Base-by-base conservation (phyloP, 129 eudicot species). In the Escallonia rubra region DNA sequence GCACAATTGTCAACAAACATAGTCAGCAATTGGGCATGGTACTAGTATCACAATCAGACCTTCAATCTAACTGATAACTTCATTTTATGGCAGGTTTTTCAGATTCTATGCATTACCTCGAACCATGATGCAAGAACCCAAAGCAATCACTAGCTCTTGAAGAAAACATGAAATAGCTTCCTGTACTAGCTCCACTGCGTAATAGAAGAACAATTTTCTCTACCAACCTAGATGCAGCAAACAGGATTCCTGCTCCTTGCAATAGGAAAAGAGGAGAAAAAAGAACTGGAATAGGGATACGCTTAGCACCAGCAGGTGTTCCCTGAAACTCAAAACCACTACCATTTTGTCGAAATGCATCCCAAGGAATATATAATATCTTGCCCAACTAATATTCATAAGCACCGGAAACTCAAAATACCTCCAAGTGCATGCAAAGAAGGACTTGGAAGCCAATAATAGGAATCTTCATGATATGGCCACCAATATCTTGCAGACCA, bases 391-490 rank as follows among this genome's bases (percentile, higher is more conserved):
- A 76, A 41, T 11, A 72, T 23, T 23, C 34, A 23, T 23, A 23
- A 23, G 34, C 48, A 57, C 57, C 58, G 64, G 13, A 63, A 74
- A 16, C 10, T 67, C 43, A 38, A 75, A 43, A 65, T 81, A 91
- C 97, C 96, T 88, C 96, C 64, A 92, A 83, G 55, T 59, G 82
- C 98, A 92, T 88, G 43, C 98, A 92, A 56, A 92, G 96, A 45
- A 92, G 96, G 59, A 92, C 67, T 80, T 92, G 96, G 74, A 92
- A 92, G 62, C 42, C 87, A 63, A 92, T 71, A 9, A 92, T 73
- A 11, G 96, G 98, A 61, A 92, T 76, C 74, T 92, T 92, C 95
- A 92, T 83, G 3, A 92, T 70, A 74, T 92, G 98, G 66, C 98
- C 98, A 69, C 98, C 96, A 66, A 92, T 82, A 61, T 92, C 98